phyloP scores from a whole-genome alignment of 2,329 filamentous ascomycete species.

The Alternaria postmessia region DNA sequence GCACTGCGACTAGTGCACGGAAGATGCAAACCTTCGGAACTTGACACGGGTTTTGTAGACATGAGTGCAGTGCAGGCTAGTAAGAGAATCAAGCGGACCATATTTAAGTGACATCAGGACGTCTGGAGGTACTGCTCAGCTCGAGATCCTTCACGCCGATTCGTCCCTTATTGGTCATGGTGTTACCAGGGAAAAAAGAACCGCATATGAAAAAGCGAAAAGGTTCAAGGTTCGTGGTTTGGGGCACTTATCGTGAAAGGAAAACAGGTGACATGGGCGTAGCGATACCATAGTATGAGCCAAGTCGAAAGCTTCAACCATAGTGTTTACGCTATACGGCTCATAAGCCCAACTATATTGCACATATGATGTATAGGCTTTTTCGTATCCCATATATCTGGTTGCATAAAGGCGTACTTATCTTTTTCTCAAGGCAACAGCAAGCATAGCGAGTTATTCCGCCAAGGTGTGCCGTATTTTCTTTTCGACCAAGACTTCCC shows the following conservation, averaged over 20 bases:
- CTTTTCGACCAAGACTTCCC: conserved; percentile 1
- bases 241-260: fast-evolving
- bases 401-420: neutral
- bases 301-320: neutral
- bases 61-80: neutral
- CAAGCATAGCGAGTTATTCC: neutral
- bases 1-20: neutral
- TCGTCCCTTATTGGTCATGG: neutral
- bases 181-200: neutral
- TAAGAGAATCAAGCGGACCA: neutral
- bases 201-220: neutral
- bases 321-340: neutral
- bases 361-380: neutral
- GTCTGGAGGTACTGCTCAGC: neutral
- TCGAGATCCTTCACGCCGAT: too few species aligned
- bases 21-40: neutral
- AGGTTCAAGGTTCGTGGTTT: neutral
- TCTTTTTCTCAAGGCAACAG: neutral
- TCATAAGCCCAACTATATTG: neutral
- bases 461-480: neutral
- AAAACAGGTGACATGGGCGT: neutral
- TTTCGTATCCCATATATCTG: neutral
- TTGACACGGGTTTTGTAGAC: neutral
- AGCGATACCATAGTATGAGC: neutral
- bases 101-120: neutral